Conservation (phyloP, 768 basidiomycete genomes). For the Rhodotorula sphaerocarpa region DNA sequence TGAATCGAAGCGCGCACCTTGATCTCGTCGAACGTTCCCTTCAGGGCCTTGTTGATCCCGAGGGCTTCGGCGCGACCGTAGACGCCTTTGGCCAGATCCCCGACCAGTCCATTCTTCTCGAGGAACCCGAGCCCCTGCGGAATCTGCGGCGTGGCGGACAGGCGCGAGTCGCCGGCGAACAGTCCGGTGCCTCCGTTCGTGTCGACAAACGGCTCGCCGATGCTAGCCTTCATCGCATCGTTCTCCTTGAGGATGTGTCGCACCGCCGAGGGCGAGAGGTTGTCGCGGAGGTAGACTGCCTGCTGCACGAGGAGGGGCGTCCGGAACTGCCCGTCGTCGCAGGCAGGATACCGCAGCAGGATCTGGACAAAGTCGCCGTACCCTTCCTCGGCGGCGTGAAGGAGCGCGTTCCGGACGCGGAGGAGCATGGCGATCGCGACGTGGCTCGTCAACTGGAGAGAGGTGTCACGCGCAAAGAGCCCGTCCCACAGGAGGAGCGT, state of each 20-base stretch:
- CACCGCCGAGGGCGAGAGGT: constrained; percentile 22
- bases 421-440: constrained; percentile 91
- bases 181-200: no score
- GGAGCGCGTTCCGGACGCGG: constrained; percentile 65
- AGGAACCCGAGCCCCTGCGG: constrained; percentile 5
- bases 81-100: constrained; percentile 35
- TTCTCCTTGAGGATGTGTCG: constrained; percentile 27
- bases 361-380: constrained; percentile 76
- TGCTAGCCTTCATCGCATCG: constrained; percentile 5
- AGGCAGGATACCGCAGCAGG: constrained; percentile 75
- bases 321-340: constrained; percentile 47
- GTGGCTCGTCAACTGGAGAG: constrained; percentile 70
- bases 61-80: constrained; percentile 36
- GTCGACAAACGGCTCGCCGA: constrained; percentile 1
- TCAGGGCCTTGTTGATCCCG: constrained; percentile 38
- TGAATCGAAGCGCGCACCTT: constrained; percentile 2
- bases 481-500: constrained; percentile 93
- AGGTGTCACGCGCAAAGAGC: constrained; percentile 74
- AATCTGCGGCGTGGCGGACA: no score
- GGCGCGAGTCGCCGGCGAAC: no score
- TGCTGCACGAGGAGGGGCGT: constrained; percentile 69
- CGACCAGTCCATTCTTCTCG: constrained; percentile 13
- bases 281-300: constrained; percentile 53
- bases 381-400: constrained; percentile 62
- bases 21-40: constrained; percentile 33